phyloP scores from a whole-genome alignment of 2,329 filamentous ascomycete genomes.

The Monosporascus sp. region DNA sequence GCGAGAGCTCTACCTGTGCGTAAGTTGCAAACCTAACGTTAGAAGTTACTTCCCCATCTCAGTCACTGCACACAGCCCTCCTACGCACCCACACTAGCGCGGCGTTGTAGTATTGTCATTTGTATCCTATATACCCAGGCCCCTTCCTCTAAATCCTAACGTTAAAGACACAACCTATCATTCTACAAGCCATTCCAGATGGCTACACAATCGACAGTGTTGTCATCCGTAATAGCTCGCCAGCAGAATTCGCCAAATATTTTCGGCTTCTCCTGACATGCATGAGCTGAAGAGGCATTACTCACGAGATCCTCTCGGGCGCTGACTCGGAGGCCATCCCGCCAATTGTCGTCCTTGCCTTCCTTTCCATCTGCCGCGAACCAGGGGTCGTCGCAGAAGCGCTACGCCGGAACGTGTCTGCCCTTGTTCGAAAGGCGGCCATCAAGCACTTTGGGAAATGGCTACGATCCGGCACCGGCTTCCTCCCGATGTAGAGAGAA shows the following conservation, averaged over 20 bases:
- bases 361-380: conserved; percentile 11
- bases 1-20: no score
- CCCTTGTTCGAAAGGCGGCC: conserved; percentile 6
- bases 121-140: no score
- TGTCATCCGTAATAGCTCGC: conserved; percentile 1
- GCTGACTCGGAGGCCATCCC: conserved; percentile 8
- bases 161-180: no score
- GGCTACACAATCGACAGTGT: not conserved
- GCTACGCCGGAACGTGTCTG: conserved; percentile 7
- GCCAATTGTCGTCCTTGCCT: conserved; percentile 10
- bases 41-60: no score
- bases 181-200: no score
- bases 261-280: not conserved
- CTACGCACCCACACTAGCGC: no score
- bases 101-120: no score
- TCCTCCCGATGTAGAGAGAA: conserved; percentile 4
- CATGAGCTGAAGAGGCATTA: not conserved
- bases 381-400: conserved; percentile 5
- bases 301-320: conserved; percentile 1
- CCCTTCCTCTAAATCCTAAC: no score
- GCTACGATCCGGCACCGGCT: not conserved
- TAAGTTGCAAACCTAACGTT: no score
- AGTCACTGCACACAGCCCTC: no score
- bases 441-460: conserved; percentile 8
- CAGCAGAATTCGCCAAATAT: conserved; percentile 1